Conservation (phyloP, 768 basidiomycete genomes). For the Hypsizygus marmoreus region DNA sequence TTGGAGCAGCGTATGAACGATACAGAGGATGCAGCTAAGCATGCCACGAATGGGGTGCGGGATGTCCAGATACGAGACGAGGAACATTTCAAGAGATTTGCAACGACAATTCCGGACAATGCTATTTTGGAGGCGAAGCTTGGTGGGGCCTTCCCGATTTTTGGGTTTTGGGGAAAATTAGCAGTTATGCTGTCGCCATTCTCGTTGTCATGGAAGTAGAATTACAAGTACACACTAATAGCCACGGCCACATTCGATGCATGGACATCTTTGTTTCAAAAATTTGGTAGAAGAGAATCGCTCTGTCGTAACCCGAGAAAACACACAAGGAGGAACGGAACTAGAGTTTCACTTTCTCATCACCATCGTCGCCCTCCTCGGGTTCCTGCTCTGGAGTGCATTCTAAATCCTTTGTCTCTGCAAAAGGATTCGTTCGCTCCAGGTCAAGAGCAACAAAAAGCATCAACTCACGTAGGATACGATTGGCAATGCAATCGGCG, state of each 20-base stretch:
- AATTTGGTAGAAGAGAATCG: too few relatives aligned
- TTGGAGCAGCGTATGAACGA: constrained; percentile 31
- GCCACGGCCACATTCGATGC: too few relatives aligned
- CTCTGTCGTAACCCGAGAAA: too few relatives aligned
- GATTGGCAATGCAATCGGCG: not conserved
- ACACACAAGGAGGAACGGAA: too few relatives aligned
- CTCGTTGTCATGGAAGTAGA: constrained; percentile 34
- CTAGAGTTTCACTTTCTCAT: too few relatives aligned
- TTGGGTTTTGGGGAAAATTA: constrained; percentile 35
- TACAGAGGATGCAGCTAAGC: constrained; percentile 17
- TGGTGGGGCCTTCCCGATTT: constrained; percentile 33
- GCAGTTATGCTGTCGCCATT: constrained; percentile 37
- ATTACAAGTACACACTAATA: too few relatives aligned
- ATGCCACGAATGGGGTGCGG: constrained; percentile 7
- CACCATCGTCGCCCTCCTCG: too few relatives aligned
- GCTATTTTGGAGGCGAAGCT: constrained; percentile 34
- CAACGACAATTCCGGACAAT: constrained; percentile 24
- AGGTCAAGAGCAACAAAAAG: not conserved
- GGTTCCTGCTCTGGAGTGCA: too few relatives aligned
- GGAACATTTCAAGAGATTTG: constrained; percentile 2
- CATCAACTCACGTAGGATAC: not conserved
- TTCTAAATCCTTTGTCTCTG: not conserved
- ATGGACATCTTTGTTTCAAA: too few relatives aligned
- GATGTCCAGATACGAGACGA: not conserved
- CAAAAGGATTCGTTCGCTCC: not conserved